Conservation (phyloP, 192 early-diverging fungal genomes). For the Rhizoclosmatium globosum region DNA sequence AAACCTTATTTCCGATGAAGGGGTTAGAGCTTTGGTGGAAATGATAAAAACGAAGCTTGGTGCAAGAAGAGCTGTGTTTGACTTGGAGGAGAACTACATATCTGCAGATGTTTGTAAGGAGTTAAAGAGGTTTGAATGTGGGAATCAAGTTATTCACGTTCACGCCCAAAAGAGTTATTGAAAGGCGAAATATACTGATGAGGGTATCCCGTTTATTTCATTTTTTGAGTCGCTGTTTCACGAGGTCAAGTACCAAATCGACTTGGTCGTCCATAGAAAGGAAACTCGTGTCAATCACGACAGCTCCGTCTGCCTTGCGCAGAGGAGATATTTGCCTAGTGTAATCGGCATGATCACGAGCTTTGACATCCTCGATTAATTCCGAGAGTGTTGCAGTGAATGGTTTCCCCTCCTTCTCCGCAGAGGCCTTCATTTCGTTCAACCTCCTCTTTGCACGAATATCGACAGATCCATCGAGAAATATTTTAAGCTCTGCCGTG, state of each 20-base stretch:
- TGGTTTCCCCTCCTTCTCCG: background rate
- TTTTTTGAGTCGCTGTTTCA: constrained; percentile 48
- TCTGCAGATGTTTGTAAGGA: background rate
- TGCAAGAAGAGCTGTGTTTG: background rate
- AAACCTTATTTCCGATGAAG: constrained; percentile 20
- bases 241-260: constrained; percentile 63
- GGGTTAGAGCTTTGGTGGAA: background rate
- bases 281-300: constrained; percentile 77
- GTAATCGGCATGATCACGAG: constrained; percentile 73
- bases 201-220: too few species aligned
- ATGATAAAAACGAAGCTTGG: background rate
- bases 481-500: constrained; percentile 80
- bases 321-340: constrained; percentile 73
- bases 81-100: constrained; percentile 13
- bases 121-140: background rate
- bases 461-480: constrained; percentile 69
- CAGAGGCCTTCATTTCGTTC: constrained; percentile 58
- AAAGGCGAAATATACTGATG: too few species aligned
- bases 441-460: constrained; percentile 75
- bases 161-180: background rate
- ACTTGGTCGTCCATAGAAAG: constrained; percentile 76
- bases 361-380: constrained; percentile 34
- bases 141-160: constrained; percentile 13
- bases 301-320: constrained; percentile 73
- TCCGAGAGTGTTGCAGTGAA: background rate